Conservation (phyloP, 306 rosid genomes). For the Leucaena leucocephala region DNA sequence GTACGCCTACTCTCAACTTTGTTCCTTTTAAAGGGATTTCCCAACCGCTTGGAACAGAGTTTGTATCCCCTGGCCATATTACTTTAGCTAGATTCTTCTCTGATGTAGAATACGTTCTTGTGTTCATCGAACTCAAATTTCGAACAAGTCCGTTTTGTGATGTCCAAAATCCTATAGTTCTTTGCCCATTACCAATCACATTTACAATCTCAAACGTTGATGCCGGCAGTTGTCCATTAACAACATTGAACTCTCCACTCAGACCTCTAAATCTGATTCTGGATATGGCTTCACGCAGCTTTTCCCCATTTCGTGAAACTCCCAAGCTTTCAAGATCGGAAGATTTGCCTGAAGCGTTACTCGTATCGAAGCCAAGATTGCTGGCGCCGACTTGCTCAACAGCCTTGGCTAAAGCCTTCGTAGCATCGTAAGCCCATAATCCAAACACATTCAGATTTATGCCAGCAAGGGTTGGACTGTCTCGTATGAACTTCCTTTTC, state of each 20-base stretch:
- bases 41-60: slow-evolving; percentile 56
- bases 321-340: slow-evolving; percentile 50
- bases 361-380: neutral
- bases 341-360: slow-evolving; percentile 19
- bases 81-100: slow-evolving; percentile 29
- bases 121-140: slow-evolving; percentile 4
- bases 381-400: slow-evolving; percentile 45
- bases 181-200: slow-evolving; percentile 47
- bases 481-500: slow-evolving; percentile 42
- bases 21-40: slow-evolving; percentile 48
- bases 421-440: slow-evolving; percentile 65
- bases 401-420: slow-evolving; percentile 59
- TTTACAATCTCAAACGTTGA: slow-evolving; percentile 48
- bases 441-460: slow-evolving; percentile 42
- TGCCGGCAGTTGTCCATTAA: slow-evolving; percentile 43
- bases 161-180: slow-evolving; percentile 55
- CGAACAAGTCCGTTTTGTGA: slow-evolving; percentile 39
- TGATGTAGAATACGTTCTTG: slow-evolving; percentile 14
- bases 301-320: slow-evolving; percentile 43
- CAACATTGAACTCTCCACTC: slow-evolving; percentile 48
- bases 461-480: slow-evolving; percentile 35
- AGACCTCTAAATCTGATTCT: slow-evolving; percentile 52
- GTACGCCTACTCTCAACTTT: slow-evolving; percentile 52
- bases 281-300: slow-evolving; percentile 37
- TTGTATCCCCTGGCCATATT: slow-evolving; percentile 61